Evolutionary conservation across 2,329 filamentous ascomycete genomes (phyloP), one percentile per base, ranked within the genome.

Genomic region (Cladosporium sphaerospermum): DNA sequence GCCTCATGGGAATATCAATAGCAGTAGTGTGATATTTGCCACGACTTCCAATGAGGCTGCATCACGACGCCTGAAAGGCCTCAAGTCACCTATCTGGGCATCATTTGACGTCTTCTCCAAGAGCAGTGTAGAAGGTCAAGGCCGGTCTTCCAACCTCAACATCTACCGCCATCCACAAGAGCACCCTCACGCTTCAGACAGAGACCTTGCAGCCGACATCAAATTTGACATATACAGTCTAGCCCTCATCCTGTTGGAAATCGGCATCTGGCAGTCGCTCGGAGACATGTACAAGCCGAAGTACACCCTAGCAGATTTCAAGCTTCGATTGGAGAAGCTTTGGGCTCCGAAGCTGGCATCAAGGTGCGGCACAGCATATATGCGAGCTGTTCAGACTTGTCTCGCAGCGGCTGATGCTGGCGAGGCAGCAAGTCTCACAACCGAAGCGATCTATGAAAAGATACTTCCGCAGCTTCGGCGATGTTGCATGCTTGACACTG

Each of bases 101-200:
- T 85, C 85, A 0, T 91, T 89, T 60, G 86, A 91, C 58, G 69
- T 90, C 3, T 92, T 91, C 63, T 82, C 79, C 4, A 75, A 77
- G 50, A 75, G 69, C 57, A 72, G 71, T 45, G 75, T 81, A 42
- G 77, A 79, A 48, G 68, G 65, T 69, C 34, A 44, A 7, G 37
- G 45, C n/a, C 39, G 74, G 73, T 56, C 72, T 69, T 19, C 67
- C 74, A 45, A 71, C 70, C 36, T 67, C 44, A 81, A 79, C 56
- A 82, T 85, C 60, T 84, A 86, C 66, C 79, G 81, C n/a, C 86
- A 90, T 63, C 83, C 84, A 0, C 73, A 86, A 10, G 75, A 67
- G 32, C 47, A 62, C 13, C 57, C 62, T 18, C 57, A 57, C 19
- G 62, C 56, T 31, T 53, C 54, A 3, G 76, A 75, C 0, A 64